Evolutionary conservation across 2,329 filamentous ascomycete genomes (phyloP).

Genomic region (Exophiala oligosperma): DNA sequence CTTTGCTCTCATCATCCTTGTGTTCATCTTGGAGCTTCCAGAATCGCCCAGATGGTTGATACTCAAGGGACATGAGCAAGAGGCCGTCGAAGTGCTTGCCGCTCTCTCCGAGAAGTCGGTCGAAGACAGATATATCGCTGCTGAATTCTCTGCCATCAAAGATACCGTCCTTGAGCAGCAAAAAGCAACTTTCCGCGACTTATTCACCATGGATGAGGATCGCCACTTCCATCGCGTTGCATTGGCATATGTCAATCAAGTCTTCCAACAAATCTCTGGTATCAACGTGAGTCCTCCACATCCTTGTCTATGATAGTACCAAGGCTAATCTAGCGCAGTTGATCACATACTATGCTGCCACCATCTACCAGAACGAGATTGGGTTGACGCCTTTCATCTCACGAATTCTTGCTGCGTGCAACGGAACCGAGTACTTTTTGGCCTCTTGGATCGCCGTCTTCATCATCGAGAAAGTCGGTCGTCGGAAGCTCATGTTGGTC

Average conservation of each 20-base stretch:
- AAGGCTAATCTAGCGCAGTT: neutral
- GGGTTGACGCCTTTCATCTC: constrained; percentile 15
- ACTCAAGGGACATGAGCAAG: constrained; percentile 23
- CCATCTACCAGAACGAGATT: constrained; percentile 22
- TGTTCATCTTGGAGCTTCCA: constrained; percentile 46
- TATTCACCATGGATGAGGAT: constrained; percentile 60
- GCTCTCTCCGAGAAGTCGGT: constrained; percentile 49
- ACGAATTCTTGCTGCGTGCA: constrained; percentile 21
- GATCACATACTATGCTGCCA: constrained; percentile 16
- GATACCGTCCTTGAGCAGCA: constrained; percentile 54
- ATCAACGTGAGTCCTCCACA: constrained; percentile 30
- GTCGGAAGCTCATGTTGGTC: constrained; percentile 21
- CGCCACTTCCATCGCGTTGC: constrained; percentile 57
- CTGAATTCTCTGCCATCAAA: constrained; percentile 54
- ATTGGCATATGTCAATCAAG: constrained; percentile 58
- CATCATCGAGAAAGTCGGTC: constrained; percentile 21
- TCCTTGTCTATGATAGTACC: neutral
- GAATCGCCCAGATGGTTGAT: constrained; percentile 32
- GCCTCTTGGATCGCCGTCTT: constrained; percentile 21
- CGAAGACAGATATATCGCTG: constrained; percentile 46
- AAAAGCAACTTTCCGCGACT: constrained; percentile 55
- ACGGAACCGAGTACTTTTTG: constrained; percentile 27
- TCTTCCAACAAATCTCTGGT: constrained; percentile 51
- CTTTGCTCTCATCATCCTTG: constrained; percentile 48
- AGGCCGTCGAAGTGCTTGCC: constrained; percentile 54